These are phyloP conservation scores for Globisporangium lucens DNA, from an alignment of 352 stramenopile genomes.

Conservation along the genomic window DNA sequence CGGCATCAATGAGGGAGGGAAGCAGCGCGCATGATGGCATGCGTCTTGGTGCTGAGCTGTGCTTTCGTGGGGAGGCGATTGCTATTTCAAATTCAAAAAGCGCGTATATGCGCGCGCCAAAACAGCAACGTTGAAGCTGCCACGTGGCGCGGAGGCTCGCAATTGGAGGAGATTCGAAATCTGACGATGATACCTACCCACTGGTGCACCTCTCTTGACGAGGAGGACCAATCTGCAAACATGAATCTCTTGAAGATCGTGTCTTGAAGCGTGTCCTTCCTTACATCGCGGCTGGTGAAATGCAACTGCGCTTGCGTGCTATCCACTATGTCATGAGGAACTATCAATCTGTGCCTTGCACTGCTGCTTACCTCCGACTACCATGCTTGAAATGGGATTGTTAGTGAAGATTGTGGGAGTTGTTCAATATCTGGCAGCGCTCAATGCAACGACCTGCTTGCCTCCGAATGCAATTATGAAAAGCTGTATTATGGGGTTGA, in stretches of 20 bases:
- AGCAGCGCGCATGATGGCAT: not conserved
- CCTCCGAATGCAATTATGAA: not conserved
- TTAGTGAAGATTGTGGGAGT: no score
- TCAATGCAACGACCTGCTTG: not conserved
- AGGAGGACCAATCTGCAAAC: not conserved
- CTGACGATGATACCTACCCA: not conserved
- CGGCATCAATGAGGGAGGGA: not conserved
- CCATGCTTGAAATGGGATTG: no score
- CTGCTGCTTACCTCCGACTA: no score
- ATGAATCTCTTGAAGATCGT: not conserved
- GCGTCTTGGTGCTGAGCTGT: not conserved
- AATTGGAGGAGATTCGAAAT: conserved; percentile 11
- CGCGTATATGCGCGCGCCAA: not conserved
- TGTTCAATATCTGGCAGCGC: no score
- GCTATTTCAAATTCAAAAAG: conserved; percentile 9
- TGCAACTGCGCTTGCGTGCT: not conserved
- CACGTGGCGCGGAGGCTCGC: conserved; percentile 10
- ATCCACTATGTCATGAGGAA: not conserved
- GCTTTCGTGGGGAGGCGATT: not conserved
- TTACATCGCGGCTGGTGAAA: not conserved
- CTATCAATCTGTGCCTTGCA: not conserved
- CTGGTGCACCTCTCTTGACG: not conserved
- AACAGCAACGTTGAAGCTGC: not conserved
- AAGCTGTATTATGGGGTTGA: not conserved
- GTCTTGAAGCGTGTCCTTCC: not conserved